A percentile compares a stretch with the other conserved stretches of the same genome.
These are phyloP conservation scores for Amoeboaphelidium protococcarum DNA, from an alignment of 371 early-diverging fungal species.

Conservation along the genomic window DNA sequence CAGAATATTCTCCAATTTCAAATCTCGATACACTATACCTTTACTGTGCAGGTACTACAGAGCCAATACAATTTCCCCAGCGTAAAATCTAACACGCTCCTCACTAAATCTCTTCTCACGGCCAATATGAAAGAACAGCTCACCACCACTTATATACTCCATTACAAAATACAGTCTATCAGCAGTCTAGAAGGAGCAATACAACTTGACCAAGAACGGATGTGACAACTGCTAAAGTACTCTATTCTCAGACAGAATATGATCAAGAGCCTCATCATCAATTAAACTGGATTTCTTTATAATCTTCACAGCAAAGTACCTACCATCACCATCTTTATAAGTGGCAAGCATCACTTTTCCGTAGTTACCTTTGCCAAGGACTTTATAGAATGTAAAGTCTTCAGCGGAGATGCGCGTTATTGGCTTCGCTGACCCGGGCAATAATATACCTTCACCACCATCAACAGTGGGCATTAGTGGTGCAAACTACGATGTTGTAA, in stretches of 20 bases:
- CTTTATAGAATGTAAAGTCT: background rate
- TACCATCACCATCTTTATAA: slow-evolving; percentile 1
- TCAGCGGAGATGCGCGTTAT: background rate
- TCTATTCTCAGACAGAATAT: slow-evolving; percentile 8
- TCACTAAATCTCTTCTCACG: slow-evolving; percentile 2
- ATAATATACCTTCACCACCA: no score
- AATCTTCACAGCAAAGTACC: slow-evolving; percentile 10
- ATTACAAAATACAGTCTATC: slow-evolving; percentile 11
- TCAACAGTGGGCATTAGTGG: no score
- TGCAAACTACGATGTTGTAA: no score
- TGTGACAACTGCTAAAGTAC: slow-evolving; percentile 8
- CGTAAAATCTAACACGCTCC: slow-evolving; percentile 7
- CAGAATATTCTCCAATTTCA: slow-evolving; percentile 4
- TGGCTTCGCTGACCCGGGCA: background rate
- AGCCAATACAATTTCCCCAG: slow-evolving; percentile 9
- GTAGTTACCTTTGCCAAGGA: slow-evolving; percentile 9
- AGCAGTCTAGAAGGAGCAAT: slow-evolving; percentile 8
- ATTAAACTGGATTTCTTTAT: slow-evolving; percentile 6
- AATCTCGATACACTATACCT: slow-evolving; percentile 10
- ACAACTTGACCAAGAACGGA: slow-evolving; percentile 11
- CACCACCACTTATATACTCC: slow-evolving; percentile 19
- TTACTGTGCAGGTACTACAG: slow-evolving; percentile 11
- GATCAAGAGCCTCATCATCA: slow-evolving; percentile 3
- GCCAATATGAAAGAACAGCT: slow-evolving; percentile 14
- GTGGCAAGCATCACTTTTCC: slow-evolving; percentile 9